phyloP scores from a whole-genome alignment of 306 rosid species.

The Argentina anserina region DNA sequence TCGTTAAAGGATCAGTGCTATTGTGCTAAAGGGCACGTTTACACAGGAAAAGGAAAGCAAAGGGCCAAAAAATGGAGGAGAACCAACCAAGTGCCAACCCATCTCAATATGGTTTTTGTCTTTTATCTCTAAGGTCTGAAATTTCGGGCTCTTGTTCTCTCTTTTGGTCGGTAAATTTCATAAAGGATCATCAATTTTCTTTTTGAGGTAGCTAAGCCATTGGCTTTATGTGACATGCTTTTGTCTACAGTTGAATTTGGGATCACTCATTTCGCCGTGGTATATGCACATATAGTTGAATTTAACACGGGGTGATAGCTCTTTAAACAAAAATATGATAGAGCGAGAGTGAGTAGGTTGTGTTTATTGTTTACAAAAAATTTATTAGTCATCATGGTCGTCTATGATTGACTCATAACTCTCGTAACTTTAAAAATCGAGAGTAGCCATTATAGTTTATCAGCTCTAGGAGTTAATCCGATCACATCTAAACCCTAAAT shows the following conservation, averaged over 20 bases:
- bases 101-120: slow-evolving; percentile 24
- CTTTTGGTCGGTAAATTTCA: slow-evolving; percentile 50
- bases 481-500: not conserved
- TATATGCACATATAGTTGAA: not conserved
- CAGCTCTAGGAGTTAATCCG: too few species aligned
- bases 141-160: slow-evolving; percentile 37
- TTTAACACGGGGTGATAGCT: too few species aligned
- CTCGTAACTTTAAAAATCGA: too few species aligned
- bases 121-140: slow-evolving; percentile 27
- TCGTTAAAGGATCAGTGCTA: slow-evolving; percentile 44
- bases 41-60: slow-evolving; percentile 35
- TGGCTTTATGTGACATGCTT: slow-evolving; percentile 20
- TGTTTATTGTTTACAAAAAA: too few species aligned
- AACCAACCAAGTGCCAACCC: slow-evolving; percentile 7
- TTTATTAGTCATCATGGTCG: too few species aligned
- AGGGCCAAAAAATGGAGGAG: slow-evolving; percentile 8
- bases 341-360: too few species aligned
- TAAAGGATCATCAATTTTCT: slow-evolving; percentile 30
- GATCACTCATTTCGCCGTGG: not conserved
- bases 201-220: not conserved
- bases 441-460: too few species aligned
- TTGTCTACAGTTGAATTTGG: slow-evolving; percentile 31
- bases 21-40: slow-evolving; percentile 59
- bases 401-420: too few species aligned
- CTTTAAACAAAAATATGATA: too few species aligned